Evolutionary conservation across 306 rosid species (phyloP), one percentile per base, ranked within the genome.

Genomic region (Pyrus communis): DNA sequence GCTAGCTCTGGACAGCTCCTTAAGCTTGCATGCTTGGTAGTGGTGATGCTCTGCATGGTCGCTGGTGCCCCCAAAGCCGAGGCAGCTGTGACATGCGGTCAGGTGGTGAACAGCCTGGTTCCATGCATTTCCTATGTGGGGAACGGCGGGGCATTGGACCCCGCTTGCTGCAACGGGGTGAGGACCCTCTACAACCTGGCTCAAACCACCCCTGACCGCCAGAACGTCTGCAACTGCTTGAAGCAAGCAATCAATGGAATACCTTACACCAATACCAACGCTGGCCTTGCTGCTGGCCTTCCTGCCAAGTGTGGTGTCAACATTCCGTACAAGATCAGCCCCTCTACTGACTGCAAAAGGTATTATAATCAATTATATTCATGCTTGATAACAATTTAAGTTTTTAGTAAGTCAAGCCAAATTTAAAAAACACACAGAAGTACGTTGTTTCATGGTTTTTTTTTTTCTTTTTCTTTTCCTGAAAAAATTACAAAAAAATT

Each of bases 191-290:
- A 69, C 30, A 9, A 19, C 23, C 1, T 15, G 74, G 97, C 97
- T 70, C 70, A 46, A 77, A 90, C 78, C 80, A 71, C 86, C 2
- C 54, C 60, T 0, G 97, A 92, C 23, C 96, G 96, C 35, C 88
- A 62, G 28, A 5, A 63, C 21, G 86, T 84, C 21, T 90, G 96
- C 80, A 70, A 0, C 40, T 90, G 97, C 83, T 83, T 90, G 65
- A 84, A 88, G 79, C 40, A 43, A 23, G 85, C 84, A n/a, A 57
- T 86, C n/a, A 31, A 1, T 23, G 77, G 84, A 1, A 17, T 86
- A 67, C 40, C 40, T 4, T 79, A 79, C 86, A 22, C 71, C 42
- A 73, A 27, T 4, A 22, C 21, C 73, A 75, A 82, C 22, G 73
- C 69, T 10, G 64, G 78, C 40, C 72, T 70, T 27, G 91, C 89